Evolutionary conservation across 176 grass and related monocot species (phyloP).

Genomic region (Triticum turgidum): DNA sequence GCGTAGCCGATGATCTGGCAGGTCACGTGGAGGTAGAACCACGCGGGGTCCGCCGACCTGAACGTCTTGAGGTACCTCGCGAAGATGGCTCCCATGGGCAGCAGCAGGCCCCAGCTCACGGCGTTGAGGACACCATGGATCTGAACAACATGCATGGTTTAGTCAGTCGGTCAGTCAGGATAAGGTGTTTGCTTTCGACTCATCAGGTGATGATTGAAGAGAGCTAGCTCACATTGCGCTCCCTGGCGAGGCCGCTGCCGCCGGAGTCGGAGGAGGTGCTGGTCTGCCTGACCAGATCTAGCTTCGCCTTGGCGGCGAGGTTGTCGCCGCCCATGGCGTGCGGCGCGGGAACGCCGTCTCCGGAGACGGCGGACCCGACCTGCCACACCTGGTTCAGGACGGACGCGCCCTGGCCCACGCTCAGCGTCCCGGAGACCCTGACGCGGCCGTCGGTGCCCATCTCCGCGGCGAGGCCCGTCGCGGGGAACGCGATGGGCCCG

Average conservation of each 20-base stretch:
- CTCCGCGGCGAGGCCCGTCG: conserved; percentile 53
- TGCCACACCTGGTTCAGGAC: conserved; percentile 78
- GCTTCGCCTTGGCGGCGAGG: conserved; percentile 38
- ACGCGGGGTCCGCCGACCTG: conserved; percentile 62
- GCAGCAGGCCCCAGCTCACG: conserved; percentile 78
- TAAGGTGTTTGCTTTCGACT: background rate
- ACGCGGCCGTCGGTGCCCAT: conserved; percentile 41
- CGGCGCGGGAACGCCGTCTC: background rate
- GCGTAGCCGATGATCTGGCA: conserved; percentile 67
- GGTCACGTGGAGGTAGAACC: conserved; percentile 81
- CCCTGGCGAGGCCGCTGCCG: background rate
- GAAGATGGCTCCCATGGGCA: conserved; percentile 74
- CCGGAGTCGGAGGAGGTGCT: conserved; percentile 20
- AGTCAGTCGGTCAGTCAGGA: background rate
- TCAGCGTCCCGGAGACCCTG: conserved; percentile 50
- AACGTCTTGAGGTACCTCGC: conserved; percentile 79
- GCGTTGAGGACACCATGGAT: conserved; percentile 81
- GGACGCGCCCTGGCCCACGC: conserved; percentile 19
- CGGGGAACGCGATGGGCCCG: conserved; percentile 17
- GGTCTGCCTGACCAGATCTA: conserved; percentile 55
- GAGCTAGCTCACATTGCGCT: conserved; percentile 65
- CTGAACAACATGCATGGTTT: conserved; percentile 8
- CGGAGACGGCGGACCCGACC: conserved; percentile 22
- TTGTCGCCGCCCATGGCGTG: conserved; percentile 31
- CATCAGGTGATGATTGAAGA: background rate